Percentiles rank a stretch among this genome's conserved stretches.
These are phyloP conservation scores for Fraxinus sp. DNA, from an alignment of 305 asterid genomes.

Conservation along the genomic window DNA sequence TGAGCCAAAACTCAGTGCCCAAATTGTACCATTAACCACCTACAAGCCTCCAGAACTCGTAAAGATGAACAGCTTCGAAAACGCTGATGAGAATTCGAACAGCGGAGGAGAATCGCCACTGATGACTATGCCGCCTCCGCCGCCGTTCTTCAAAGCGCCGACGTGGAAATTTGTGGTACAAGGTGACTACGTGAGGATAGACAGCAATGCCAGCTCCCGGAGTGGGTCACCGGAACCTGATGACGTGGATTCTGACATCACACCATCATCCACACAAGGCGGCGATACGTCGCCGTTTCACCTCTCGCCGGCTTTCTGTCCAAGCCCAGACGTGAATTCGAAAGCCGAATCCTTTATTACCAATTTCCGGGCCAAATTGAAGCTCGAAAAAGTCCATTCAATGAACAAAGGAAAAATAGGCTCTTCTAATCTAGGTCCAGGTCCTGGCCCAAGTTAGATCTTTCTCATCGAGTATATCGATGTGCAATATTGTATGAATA, in stretches of 20 bases:
- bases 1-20: slow-evolving; percentile 28
- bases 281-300: slow-evolving; percentile 36
- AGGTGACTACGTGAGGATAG: slow-evolving; percentile 71
- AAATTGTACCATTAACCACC: slow-evolving; percentile 3
- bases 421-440: slow-evolving; percentile 44
- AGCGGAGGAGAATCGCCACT: slow-evolving; percentile 68
- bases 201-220: slow-evolving; percentile 64
- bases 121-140: slow-evolving; percentile 62
- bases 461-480: neutral
- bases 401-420: slow-evolving; percentile 41
- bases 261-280: slow-evolving; percentile 43
- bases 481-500: neutral
- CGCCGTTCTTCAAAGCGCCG: slow-evolving; percentile 54
- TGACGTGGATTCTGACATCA: slow-evolving; percentile 56
- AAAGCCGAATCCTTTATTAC: slow-evolving; percentile 75
- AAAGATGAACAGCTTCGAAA: slow-evolving; percentile 34
- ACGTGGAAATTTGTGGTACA: slow-evolving; percentile 75
- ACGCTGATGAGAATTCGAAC: slow-evolving; percentile 43
- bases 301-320: slow-evolving; percentile 57
- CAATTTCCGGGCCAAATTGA: slow-evolving; percentile 59
- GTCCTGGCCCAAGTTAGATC: slow-evolving; percentile 20
- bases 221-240: slow-evolving; percentile 71
- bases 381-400: slow-evolving; percentile 52
- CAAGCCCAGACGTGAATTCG: slow-evolving; percentile 80
- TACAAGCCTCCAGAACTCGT: slow-evolving; percentile 32